phyloP scores from a whole-genome alignment of 345 rosid genomes.

The Eutrema yunnanense region DNA sequence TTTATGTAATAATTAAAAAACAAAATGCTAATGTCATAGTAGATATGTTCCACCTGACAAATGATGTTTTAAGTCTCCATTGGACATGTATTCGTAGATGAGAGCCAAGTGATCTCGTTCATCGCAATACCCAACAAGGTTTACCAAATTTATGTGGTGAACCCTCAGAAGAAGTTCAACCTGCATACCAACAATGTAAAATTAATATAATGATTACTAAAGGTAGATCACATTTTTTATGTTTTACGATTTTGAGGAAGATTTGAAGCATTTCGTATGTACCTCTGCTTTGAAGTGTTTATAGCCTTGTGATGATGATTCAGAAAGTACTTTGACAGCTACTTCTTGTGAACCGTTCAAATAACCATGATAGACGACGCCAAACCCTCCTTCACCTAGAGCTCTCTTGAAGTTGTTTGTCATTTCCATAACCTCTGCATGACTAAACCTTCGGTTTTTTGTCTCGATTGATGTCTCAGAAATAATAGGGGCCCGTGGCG shows the following conservation, averaged over 20 bases:
- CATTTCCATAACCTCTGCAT: conserved; percentile 28
- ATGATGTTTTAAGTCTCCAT: conserved; percentile 19
- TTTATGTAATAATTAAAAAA: neutral
- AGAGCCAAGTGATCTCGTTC: conserved; percentile 25
- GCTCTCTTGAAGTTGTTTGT: conserved; percentile 34
- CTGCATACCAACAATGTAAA: neutral
- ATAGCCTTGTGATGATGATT: conserved; percentile 17
- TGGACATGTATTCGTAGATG: conserved; percentile 35
- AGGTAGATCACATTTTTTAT: neutral
- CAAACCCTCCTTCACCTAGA: conserved; percentile 52
- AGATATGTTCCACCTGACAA: neutral
- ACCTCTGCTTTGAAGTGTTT: conserved; percentile 24
- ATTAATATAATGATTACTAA: neutral
- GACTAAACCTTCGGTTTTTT: conserved; percentile 18
- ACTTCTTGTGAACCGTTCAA: conserved; percentile 4
- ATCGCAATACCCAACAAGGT: conserved; percentile 35
- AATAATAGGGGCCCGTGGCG: neutral
- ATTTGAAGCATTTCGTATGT: neutral
- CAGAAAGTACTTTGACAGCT: conserved; percentile 11
- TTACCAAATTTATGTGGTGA: conserved; percentile 37
- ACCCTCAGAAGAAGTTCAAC: conserved; percentile 35
- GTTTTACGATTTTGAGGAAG: neutral
- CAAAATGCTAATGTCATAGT: neutral
- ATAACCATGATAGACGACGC: conserved; percentile 40
- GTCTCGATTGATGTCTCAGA: neutral